Evolutionary conservation across 169 alveolate genomes (phyloP).

Genomic region (Cytauxzoon felis): DNA sequence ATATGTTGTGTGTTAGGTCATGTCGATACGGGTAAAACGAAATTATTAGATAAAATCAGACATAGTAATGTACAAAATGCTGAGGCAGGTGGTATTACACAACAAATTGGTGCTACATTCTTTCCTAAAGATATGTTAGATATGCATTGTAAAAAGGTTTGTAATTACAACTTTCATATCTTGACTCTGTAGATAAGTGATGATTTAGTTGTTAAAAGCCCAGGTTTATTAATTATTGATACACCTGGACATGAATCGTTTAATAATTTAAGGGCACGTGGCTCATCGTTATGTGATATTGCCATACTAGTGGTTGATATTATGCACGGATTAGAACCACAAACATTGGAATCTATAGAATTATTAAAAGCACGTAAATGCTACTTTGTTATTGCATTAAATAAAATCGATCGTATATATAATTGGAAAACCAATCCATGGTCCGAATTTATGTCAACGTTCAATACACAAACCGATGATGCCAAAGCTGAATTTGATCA

Average conservation of each 20-base stretch:
- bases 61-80: conserved; percentile 97
- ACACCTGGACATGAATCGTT: conserved; percentile 99
- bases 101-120: conserved; percentile 99
- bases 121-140: conserved; percentile 94
- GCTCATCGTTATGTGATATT: conserved; percentile 97
- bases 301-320: conserved; percentile 99
- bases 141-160: conserved; percentile 81
- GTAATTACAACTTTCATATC: not conserved
- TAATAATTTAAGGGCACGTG: conserved; percentile 95
- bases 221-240: conserved; percentile 97
- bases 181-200: conserved; percentile 41
- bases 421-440: conserved; percentile 90
- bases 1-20: conserved; percentile 98
- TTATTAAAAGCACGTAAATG: conserved; percentile 86
- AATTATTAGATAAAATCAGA: conserved; percentile 96
- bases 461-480: conserved; percentile 80
- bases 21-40: conserved; percentile 99
- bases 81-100: conserved; percentile 99
- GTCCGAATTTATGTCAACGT: conserved; percentile 82
- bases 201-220: conserved; percentile 77
- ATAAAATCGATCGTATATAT: conserved; percentile 96
- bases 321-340: conserved; percentile 99
- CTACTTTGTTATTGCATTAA: conserved; percentile 97
- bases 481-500: conserved; percentile 85
- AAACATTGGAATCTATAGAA: conserved; percentile 93